Evolutionary conservation across 2,329 filamentous ascomycete genomes (phyloP), one percentile per base, ranked within the genome.

Genomic region (Hypoxylon sp.): DNA sequence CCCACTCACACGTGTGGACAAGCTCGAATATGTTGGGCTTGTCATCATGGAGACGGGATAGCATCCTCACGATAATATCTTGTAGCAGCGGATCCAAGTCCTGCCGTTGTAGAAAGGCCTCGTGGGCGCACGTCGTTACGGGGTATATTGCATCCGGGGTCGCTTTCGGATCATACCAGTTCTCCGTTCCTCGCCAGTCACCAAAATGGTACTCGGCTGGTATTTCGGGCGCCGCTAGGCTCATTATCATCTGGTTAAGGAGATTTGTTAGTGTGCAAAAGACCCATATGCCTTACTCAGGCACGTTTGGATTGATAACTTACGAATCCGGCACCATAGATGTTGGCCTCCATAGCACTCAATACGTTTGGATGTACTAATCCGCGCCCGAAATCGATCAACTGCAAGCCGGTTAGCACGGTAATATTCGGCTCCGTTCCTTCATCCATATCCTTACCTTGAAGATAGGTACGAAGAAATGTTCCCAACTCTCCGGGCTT

Each of bases 351-450:
- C 4, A 5, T 3, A 5, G 2, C 4, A 0, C n/a, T n/a, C n/a
- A n/a, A n/a, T n/a, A n/a, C n/a, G n/a, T n/a, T n/a, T n/a, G n/a
- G n/a, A n/a, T n/a, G n/a, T n/a, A n/a, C n/a, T n/a, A n/a, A n/a
- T n/a, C 63, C 63, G 12, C 53, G 57, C 33, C 63, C 63, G 40
- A 65, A 65, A 26, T 65, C 63, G 30, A 65, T 65, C n/a, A 65
- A 33, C 63, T 65, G 26, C 18, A 1, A 3, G n/a, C 16, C 20
- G 8, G 16, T 65, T 20, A 65, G 45, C 45, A 54, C 3, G n/a
- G 4, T n/a, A 3, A 6, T 28, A 40, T 53, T 40, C 8, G 32
- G 48, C 12, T 14, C 6, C 6, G 8, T 8, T 18, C 11, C 3
- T 11, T 30, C 22, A 12, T 46, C 18, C 16, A 22, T 26, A 14